Conservation (phyloP, 345 rosid genomes). For the Eucalyptus tenuipes region DNA sequence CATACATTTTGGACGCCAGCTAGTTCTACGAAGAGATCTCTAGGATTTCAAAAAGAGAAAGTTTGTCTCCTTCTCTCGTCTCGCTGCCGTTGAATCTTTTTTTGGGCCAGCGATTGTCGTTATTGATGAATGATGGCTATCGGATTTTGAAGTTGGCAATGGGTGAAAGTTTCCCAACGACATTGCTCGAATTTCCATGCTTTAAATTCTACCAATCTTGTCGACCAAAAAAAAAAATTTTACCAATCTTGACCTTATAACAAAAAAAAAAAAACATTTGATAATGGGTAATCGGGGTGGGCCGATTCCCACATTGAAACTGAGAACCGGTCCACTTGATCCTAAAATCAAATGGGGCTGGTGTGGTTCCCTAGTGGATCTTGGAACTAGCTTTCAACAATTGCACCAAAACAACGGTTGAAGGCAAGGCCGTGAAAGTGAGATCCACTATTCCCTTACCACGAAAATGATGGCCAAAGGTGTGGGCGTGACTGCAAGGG, state of each 20-base stretch:
- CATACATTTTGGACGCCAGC: background rate
- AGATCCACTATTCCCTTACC: background rate
- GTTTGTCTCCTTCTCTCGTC: background rate
- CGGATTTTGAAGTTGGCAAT: background rate
- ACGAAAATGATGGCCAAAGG: background rate
- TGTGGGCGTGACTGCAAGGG: background rate
- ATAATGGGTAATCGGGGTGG: background rate
- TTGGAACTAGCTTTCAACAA: background rate
- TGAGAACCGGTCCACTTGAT: fast-evolving
- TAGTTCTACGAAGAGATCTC: background rate
- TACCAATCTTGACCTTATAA: background rate
- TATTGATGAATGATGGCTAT: background rate
- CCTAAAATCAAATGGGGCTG: fast-evolving
- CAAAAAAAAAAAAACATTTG: too few species aligned
- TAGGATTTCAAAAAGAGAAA: background rate
- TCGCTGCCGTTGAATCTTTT: background rate
- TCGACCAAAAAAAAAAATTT: too few species aligned
- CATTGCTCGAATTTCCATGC: background rate
- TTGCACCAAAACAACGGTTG: background rate
- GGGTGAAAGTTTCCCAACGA: background rate
- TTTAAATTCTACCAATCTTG: background rate
- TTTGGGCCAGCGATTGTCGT: background rate
- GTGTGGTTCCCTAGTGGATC: background rate
- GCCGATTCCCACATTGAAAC: background rate
- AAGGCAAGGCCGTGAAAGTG: background rate